Evolutionary conservation across 2,329 filamentous ascomycete genomes (phyloP), one percentile per base, ranked within the genome.

Genomic region (Xylariaceae sp.): DNA sequence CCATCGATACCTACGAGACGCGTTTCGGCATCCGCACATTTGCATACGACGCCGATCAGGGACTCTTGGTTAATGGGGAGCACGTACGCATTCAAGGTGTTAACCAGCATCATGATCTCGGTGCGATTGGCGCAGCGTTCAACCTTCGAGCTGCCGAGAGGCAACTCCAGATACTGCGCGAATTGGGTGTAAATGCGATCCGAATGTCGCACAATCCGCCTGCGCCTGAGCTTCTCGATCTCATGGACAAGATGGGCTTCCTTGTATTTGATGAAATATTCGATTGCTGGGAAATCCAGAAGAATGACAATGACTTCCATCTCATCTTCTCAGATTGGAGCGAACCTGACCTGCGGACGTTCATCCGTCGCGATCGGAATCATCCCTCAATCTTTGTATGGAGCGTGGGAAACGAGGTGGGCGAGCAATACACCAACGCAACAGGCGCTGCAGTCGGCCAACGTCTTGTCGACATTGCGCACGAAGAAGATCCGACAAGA

Each of bases 401-500:
- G 77, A 76, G 74, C 53, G 69, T 75, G 44, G 77, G 78, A 6
- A 81, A 81, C 58, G 77, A 81, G 58, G 68, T 80, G 2, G 59
- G 65, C 1, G 76, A 81, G 56, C 76, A 80, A 60, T 33, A 47
- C 11, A 55, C 61, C 6, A 44, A 31, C 12, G 39, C 11, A 2
- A 6, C 35, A 3, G 47, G 44, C 11, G 36, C 11, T 64, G 61
- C 3, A 62, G 62, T 38, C 56, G 62, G 42, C 53, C 60, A 62
- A 32, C 47, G 49, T 12, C 69, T 80, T 2, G 66, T 67, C 11
- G 65, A 69, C 32, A 75, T 79, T 3, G 62, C 72, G 0, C 62
- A 58, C 22, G 61, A 71, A 7, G 78, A 80, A 55, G 77, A 81
- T 47, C 58, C 71, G 0, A 78, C 75, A 0, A 68, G 77, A 3